Evolutionary conservation across 495 filamentous ascomycete species (phyloP).

Genomic region (Penicillium riverlandense): DNA sequence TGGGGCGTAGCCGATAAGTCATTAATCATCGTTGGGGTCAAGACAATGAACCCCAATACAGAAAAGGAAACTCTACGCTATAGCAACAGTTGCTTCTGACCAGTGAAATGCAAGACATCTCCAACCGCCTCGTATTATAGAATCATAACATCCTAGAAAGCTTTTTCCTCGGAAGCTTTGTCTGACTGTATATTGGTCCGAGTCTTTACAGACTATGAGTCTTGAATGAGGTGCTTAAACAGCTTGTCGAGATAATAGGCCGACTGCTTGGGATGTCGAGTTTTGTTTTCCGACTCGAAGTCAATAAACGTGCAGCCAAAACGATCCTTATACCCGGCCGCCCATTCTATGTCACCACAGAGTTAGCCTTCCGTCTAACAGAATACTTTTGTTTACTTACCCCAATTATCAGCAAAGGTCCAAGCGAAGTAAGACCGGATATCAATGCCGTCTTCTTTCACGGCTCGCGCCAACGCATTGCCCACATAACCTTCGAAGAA

Average conservation of each 20-base stretch:
- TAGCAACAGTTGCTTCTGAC: neutral
- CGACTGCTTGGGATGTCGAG: conserved; percentile 37
- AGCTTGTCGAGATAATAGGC: conserved; percentile 34
- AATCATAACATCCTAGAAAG: too few species aligned
- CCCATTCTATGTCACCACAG: conserved; percentile 29
- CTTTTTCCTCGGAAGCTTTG: too few species aligned
- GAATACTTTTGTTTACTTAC: conserved; percentile 9
- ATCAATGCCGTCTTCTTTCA: conserved; percentile 36
- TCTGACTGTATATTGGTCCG: too few species aligned
- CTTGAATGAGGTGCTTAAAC: conserved; percentile 31
- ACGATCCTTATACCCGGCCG: conserved; percentile 40
- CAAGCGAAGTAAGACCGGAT: conserved; percentile 43
- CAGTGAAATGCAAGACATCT: neutral
- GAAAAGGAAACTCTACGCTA: neutral
- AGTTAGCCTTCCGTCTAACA: neutral
- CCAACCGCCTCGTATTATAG: neutral
- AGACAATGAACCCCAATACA: neutral
- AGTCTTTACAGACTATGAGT: too few species aligned
- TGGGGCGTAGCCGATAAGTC: conserved; percentile 10
- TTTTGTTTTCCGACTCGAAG: conserved; percentile 38
- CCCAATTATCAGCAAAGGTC: conserved; percentile 42
- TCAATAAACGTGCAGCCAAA: conserved; percentile 39
- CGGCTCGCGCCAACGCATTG: conserved; percentile 32
- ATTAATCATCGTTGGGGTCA: too few species aligned
- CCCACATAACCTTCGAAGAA: conserved; percentile 42